Base-by-base conservation (phyloP, 164 flowering plant species). In the Vitis labrusca region DNA sequence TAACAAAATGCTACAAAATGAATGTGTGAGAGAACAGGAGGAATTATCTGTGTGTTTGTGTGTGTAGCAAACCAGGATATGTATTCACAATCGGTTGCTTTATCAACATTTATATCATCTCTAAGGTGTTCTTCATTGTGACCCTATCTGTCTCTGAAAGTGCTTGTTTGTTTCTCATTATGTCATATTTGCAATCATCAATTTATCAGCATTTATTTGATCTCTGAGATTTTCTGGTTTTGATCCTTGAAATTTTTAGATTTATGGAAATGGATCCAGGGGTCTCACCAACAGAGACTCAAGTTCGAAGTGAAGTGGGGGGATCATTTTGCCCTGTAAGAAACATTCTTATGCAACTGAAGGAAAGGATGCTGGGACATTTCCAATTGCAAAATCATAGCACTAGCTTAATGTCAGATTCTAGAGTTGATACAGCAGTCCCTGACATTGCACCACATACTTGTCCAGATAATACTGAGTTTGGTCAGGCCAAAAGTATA, bases 241-340 rank as follows among this genome's bases (percentile, higher is more conserved):
- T 56, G 23, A 61, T 10, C 32, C 52, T 66, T 70, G 64, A 50
- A 17, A 67, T 53, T 59, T 23, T 8, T 61, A 75, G 79, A 29
- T 69, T 57, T 65, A 75, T 62, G 71, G 65, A 56, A 53, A 50
- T 17, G 58, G 55, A 74, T 55, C 73, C 61, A 17, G 78, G 76
- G 37, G 62, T 37, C 59, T 71, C 64, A 50, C 70, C 76, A 14
- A 66, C 65, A 63, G 59, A 55, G 27, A 52, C 64, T 53, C 53
- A 68, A 2, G 76, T 72, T 56, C 68, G 2, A 23, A 49, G 37
- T 8, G 72, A 66, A 53, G 66, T 58, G 29, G 75, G 71, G 7
- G 68, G 69, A 47, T 67, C 79, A 64, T 71, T 75, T 77, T 60
- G 73, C 66, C 44, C 48, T 66, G 8, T 76, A 44, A 74, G 64